phyloP scores from a whole-genome alignment of 2,329 filamentous ascomycete species.

The Venturia asperata region DNA sequence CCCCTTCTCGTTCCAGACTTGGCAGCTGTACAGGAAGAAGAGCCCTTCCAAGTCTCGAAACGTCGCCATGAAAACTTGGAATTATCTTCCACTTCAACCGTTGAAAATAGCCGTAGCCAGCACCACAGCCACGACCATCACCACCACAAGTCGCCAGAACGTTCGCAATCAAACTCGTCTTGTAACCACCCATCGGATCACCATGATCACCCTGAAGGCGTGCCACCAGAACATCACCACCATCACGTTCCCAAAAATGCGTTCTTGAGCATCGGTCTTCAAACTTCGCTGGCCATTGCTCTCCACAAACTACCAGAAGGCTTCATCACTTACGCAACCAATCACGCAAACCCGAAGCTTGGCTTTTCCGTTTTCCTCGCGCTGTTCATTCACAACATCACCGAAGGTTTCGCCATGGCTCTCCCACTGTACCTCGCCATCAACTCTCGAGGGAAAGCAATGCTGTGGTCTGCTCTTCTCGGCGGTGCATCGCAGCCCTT shows the following conservation, averaged over 20 bases:
- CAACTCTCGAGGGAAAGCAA: conserved; percentile 69
- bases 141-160: conserved; percentile 20
- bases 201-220: conserved; percentile 22
- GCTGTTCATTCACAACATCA: conserved; percentile 96
- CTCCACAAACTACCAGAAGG: conserved; percentile 90
- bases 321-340: conserved; percentile 90
- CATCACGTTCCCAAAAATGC: conserved; percentile 93
- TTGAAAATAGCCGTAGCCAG: conserved; percentile 22
- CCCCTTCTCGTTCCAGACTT: neutral
- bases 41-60: conserved; percentile 13
- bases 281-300: conserved; percentile 90
- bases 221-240: conserved; percentile 54
- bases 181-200: conserved; percentile 12
- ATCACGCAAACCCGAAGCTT: conserved; percentile 84
- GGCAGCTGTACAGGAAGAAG: conserved; percentile 14
- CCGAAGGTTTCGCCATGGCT: conserved; percentile 91
- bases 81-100: conserved; percentile 23
- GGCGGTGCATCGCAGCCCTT: conserved; percentile 83
- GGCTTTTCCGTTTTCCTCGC: conserved; percentile 92
- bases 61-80: conserved; percentile 22
- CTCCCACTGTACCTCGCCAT: conserved; percentile 89
- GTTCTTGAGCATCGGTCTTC: conserved; percentile 89
- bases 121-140: conserved; percentile 21
- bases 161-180: conserved; percentile 4
- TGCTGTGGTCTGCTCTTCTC: conserved; percentile 74